Percentiles rank a stretch among this genome's conserved stretches.
Conservation (phyloP, 2,329 filamentous ascomycete genomes). For the Aspergillus calidoustus region DNA sequence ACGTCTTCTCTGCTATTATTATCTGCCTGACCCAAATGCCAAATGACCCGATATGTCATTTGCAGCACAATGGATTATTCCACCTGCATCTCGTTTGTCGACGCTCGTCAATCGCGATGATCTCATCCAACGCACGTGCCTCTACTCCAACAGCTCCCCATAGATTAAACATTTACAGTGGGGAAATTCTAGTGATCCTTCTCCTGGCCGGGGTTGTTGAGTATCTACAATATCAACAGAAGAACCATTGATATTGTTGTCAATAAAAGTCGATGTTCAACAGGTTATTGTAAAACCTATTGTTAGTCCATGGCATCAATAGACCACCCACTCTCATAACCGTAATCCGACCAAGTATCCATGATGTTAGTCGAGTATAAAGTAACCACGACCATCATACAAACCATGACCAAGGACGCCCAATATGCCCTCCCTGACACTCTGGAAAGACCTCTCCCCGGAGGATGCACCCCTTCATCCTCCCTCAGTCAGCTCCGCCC, state of each 20-base stretch:
- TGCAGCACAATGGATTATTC: neutral
- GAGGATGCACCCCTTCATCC: neutral
- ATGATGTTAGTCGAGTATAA: neutral
- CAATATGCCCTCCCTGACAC: neutral
- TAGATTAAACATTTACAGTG: neutral
- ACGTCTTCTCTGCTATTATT: constrained; percentile 3
- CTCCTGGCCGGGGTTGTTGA: neutral
- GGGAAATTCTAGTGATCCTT: neutral
- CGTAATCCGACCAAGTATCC: neutral
- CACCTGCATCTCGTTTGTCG: neutral
- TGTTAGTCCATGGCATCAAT: neutral
- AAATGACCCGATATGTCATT: neutral
- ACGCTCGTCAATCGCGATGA: neutral
- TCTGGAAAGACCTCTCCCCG: neutral
- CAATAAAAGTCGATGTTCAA: neutral
- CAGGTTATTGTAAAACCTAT: neutral
- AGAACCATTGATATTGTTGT: neutral
- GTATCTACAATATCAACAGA: neutral
- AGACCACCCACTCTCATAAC: neutral
- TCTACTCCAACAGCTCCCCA: neutral
- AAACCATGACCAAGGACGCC: neutral
- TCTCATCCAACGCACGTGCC: neutral
- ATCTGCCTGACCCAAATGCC: neutral
- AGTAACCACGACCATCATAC: neutral
- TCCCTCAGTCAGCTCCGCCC: constrained; percentile 3